Evolutionary conservation across 1,284 basidiomycete species (phyloP).

Genomic region (Ganoderma boninense): DNA sequence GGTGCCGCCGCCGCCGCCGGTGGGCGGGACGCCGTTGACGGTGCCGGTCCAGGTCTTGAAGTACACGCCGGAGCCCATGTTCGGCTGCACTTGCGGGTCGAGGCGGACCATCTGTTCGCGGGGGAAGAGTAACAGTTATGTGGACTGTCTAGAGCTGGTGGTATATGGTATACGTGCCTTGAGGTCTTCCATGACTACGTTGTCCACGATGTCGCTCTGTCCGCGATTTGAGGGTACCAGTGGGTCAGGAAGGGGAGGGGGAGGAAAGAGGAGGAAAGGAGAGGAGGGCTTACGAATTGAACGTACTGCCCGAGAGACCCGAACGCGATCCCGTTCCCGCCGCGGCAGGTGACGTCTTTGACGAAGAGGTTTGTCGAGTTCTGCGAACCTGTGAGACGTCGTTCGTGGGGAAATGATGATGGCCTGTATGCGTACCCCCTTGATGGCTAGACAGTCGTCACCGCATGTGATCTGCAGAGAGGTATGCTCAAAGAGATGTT

Average conservation of each 20-base stretch:
- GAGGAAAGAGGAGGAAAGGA: not conserved
- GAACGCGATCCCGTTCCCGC: constrained; percentile 71
- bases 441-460: constrained; percentile 73
- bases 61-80: constrained; percentile 64
- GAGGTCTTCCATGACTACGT: constrained; percentile 60
- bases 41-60: constrained; percentile 71
- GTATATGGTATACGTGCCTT: constrained; percentile 39
- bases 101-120: constrained; percentile 53
- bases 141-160: too few species aligned
- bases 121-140: not conserved
- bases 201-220: constrained; percentile 63
- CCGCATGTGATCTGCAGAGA: constrained; percentile 66
- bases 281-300: constrained; percentile 50
- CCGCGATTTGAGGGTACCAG: too few species aligned
- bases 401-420: too few species aligned
- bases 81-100: constrained; percentile 57
- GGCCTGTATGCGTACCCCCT: constrained; percentile 50
- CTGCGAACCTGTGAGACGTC: constrained; percentile 35
- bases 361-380: constrained; percentile 65
- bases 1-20: constrained; percentile 67
- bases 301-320: constrained; percentile 70
- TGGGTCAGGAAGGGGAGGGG: not conserved
- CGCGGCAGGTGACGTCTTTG: constrained; percentile 60
- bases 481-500: too few species aligned
- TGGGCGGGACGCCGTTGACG: constrained; percentile 63